phyloP scores from a whole-genome alignment of 1,284 basidiomycete genomes.

The Rhodotorula mucilaginosa region DNA sequence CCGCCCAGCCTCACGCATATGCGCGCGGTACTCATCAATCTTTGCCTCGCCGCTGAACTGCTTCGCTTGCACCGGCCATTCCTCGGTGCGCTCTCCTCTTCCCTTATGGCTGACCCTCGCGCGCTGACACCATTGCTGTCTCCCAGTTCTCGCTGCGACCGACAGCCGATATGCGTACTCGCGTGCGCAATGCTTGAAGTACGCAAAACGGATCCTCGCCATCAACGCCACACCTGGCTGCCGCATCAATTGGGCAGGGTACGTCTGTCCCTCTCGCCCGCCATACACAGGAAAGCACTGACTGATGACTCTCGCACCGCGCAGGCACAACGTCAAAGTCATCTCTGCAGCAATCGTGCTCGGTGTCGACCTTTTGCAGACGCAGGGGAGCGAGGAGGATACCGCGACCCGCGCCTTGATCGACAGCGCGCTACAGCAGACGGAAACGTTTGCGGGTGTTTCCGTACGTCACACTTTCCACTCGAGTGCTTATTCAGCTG shows the following conservation, averaged over 20 bases:
- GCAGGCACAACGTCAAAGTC: constrained; percentile 11
- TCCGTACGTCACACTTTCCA: constrained; percentile 3
- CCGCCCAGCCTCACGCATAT: constrained; percentile 10
- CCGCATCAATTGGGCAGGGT: constrained; percentile 13
- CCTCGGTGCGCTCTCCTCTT: constrained; percentile 14
- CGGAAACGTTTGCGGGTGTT: background rate
- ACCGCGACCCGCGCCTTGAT: constrained; percentile 7
- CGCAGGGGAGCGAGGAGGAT: constrained; percentile 17
- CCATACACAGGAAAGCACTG: no score
- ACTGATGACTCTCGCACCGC: no score
- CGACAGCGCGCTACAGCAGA: background rate
- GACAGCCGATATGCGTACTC: constrained; percentile 23
- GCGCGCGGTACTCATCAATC: constrained; percentile 14
- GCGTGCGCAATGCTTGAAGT: constrained; percentile 20
- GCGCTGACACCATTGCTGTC: background rate
- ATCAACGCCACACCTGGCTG: constrained; percentile 20
- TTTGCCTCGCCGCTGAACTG: constrained; percentile 21
- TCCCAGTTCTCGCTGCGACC: constrained; percentile 23
- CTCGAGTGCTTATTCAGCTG: background rate
- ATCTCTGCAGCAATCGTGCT: constrained; percentile 22
- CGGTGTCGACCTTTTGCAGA: constrained; percentile 19
- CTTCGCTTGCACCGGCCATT: constrained; percentile 31
- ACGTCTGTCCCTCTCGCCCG: background rate
- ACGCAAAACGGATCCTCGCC: constrained; percentile 31
- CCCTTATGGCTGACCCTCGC: no score